Evolutionary conservation across 2,329 filamentous ascomycete genomes (phyloP), one percentile per base, ranked within the genome.

Genomic region (Aureobasidium melanogenum): DNA sequence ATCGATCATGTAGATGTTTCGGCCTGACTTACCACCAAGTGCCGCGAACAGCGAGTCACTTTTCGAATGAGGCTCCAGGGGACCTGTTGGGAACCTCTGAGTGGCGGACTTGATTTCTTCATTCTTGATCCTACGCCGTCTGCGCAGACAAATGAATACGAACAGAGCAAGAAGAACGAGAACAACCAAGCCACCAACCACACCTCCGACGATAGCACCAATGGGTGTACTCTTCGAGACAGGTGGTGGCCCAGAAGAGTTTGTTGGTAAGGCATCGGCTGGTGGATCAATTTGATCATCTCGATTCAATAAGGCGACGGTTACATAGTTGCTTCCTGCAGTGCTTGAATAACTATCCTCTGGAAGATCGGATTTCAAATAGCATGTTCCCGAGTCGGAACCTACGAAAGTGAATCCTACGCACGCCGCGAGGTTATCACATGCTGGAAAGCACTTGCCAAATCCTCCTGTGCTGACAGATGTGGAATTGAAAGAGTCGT

Each of bases 351-450:
- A 67, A 14, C 52, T 43, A 30, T 62, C 56, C 4, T 36, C 58
- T 12, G 66, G 65, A 39, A 69, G 64, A 3, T 60, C 54, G 7
- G 60, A 51, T 24, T 71, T 70, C 10, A 70, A 56, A 55, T 67
- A 70, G 64, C 69, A 70, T n/a, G 32, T 63, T 3, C 69, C 69
- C 22, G 54, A 61, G 10, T 69, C 66, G 7, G 62, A 43, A 2
- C 69, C 69, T 8, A 67, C 64, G 41, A 65, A 71, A 0, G 67
- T 67, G 62, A 71, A 70, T 5, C 69, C 69, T 4, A 63, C 67
- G 41, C 69, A 70, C 6, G 63, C 61, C 10, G 47, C 43, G 6
- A 64, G 38, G 5, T 43, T 46, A 10, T 69, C 69, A 60, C 69
- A 71, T 10, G 66, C 64, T 5, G 67, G 65, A 61, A 70, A 71